Base-by-base conservation (phyloP, 495 filamentous ascomycete species). In the Hyphodiscus hymeniophilus region DNA sequence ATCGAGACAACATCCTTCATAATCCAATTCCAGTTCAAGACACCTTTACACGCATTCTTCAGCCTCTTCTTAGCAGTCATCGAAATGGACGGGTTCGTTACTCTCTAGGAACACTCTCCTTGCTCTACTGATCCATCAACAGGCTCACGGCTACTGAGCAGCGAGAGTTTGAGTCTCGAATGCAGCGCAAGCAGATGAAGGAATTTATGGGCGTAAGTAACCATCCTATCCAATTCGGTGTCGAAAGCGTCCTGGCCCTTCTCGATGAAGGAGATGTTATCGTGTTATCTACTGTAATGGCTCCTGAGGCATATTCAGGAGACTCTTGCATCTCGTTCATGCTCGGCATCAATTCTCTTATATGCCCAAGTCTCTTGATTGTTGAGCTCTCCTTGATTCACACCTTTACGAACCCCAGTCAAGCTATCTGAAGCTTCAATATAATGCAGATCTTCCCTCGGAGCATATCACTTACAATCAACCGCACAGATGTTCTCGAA, bases 141-240 rank as follows among this genome's bases (percentile, higher is more conserved):
- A 60, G 76, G 51, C 87, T 98, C 65, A 89, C 81, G 50, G 65
- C 76, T 56, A 65, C 82, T 47, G 92, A 99, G 70, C 85, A 89
- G 70, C 83, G 85, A 66, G 88, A 97, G 75, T 84, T 99, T 64
- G 80, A 91, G 60, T 59, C 74, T 65, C 86, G 91, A 67, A 87
- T 97, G 77, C 87, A 97, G 72, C 83, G 83, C 68, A 90, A 89
- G 69, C 92, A 99, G 72, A 82, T 97, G 77, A 95, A 95, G 72
- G 91, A 96, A 54, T 96, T 98, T 64, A 94, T 96, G 85, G 85
- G 76, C 55, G 92, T 97, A 78, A 65, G 73, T 74, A 16, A n/a
- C n/a, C 3, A 39, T 30, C 35, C 33, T 21, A 18, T 38, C 30
- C 30, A 3, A 18, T 3, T 6, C 17, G 6, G 5, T 3, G 4